Percentiles rank a stretch among this genome's conserved stretches.
phyloP scores from a whole-genome alignment of 371 early-diverging fungal species.

The Syncephalis plumigaleata region DNA sequence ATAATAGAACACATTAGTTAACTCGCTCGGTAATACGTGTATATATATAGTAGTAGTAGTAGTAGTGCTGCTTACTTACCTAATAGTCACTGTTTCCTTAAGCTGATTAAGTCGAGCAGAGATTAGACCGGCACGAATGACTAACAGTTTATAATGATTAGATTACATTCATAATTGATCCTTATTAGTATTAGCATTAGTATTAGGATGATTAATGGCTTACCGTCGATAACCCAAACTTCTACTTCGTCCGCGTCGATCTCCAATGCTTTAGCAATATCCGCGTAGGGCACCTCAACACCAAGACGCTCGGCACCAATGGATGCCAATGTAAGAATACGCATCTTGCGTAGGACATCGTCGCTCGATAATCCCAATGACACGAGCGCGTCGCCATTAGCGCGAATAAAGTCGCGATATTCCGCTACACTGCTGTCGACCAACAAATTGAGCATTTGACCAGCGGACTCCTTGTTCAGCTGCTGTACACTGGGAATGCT shows the following conservation, averaged over 20 bases:
- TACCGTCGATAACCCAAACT: conserved; percentile 79
- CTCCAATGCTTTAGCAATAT: conserved; percentile 53
- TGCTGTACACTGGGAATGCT: conserved; percentile 51
- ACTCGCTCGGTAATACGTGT: conserved; percentile 32
- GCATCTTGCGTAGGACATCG: conserved; percentile 59
- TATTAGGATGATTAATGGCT: background rate
- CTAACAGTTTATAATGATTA: conserved; percentile 5
- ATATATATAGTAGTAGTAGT: too few relatives aligned
- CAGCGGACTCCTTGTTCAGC: conserved; percentile 32
- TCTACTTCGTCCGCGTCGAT: conserved; percentile 73
- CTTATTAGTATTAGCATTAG: too few relatives aligned
- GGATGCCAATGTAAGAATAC: conserved; percentile 66
- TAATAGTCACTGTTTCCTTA: conserved; percentile 40
- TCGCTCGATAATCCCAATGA: conserved; percentile 24
- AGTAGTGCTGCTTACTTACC: conserved; percentile 17
- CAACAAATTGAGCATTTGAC: conserved; percentile 57
- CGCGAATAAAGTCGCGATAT: conserved; percentile 34
- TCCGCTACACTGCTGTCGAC: conserved; percentile 46
- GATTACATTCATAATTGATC: background rate
- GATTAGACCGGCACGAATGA: conserved; percentile 78
- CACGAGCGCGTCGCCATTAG: background rate
- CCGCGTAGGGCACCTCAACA: conserved; percentile 46
- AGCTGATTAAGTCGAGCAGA: conserved; percentile 91
- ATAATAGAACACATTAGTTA: conserved; percentile 47
- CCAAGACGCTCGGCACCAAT: conserved; percentile 57